Evolutionary conservation across 192 early-diverging fungal species (phyloP).

Genomic region (Coemansia sp.): DNA sequence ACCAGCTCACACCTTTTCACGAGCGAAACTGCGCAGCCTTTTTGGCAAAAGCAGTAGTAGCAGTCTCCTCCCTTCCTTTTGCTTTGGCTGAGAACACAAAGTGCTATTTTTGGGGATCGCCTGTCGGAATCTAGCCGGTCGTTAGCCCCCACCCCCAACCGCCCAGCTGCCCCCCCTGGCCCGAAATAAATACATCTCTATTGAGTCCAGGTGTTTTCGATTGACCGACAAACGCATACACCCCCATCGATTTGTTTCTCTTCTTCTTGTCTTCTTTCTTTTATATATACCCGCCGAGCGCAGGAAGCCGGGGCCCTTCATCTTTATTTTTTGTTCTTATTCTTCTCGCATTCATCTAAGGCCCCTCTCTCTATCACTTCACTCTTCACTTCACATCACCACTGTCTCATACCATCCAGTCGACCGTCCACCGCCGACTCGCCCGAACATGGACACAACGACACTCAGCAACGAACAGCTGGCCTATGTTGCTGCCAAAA

Average conservation of each 20-base stretch:
- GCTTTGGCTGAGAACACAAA: slow-evolving; percentile 4
- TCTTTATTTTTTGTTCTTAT: background rate
- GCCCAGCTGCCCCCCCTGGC: background rate
- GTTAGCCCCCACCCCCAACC: background rate
- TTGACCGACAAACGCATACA: slow-evolving; percentile 4
- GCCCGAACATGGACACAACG: slow-evolving; percentile 23
- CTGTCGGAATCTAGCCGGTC: slow-evolving; percentile 8
- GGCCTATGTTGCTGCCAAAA: slow-evolving; percentile 43
- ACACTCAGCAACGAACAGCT: slow-evolving; percentile 50
- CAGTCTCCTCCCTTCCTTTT: background rate
- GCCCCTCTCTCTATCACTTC: slow-evolving; percentile 1
- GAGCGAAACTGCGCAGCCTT: slow-evolving; percentile 3
- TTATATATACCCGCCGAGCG: slow-evolving; percentile 10
- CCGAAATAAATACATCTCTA: slow-evolving; percentile 10
- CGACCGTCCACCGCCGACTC: background rate
- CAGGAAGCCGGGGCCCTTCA: slow-evolving; percentile 10
- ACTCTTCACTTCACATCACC: background rate
- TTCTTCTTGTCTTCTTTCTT: background rate
- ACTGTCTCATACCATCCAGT: background rate
- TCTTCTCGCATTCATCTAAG: background rate
- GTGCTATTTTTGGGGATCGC: slow-evolving; percentile 38
- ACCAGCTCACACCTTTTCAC: background rate
- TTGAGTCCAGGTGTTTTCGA: background rate
- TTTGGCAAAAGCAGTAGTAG: slow-evolving; percentile 1
- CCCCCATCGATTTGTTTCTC: background rate